Evolutionary conservation across 1,284 basidiomycete species (phyloP), one percentile per base, ranked within the genome.

Genomic region (Fomitopsis pinicola): DNA sequence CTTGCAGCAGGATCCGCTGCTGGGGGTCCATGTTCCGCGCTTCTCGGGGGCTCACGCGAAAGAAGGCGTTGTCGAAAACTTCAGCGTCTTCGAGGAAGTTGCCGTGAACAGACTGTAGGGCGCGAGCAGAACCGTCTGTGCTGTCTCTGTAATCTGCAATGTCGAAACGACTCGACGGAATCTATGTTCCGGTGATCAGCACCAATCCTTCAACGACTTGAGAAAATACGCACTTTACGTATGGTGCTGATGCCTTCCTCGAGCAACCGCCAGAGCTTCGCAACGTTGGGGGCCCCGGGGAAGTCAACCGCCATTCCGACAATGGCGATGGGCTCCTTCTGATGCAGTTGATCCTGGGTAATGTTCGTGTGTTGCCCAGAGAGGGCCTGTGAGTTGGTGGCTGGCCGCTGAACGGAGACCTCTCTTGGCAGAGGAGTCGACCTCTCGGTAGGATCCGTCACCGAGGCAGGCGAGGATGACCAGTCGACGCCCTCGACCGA

Each of bases 11-110:
- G 19, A 91, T 65, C 3, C 88, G 81, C 66, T 89, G 88, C 66
- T 91, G 89, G 5, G 89, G 89, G 67, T 91, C 88, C 86, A 91
- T 89, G 69, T 78, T 82, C 60, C 76, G 82, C 7, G 88, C 88
- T 71, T 91, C 89, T 5, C 88, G 79, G 1, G 88, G 89, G 55
- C 84, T 88, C 42, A 90, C 81, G 62, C 82, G 82, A 78, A 91
- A 91, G 70, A 90, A 89, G 64, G 76, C 76, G 69, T 88, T 78
- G 69, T 91, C 89, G 67, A 91, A 91, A 52, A 78, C 76, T 63
- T 82, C 83, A 22, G 78, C 75, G 50, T 78, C 77, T 12, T 79
- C 73, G 55, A 91, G 71, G 68, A 91, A 91, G 69, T 89, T 89
- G 28, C 87, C 89, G 0, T 77, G 83, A 44, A 75, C 75, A 15